A percentile compares a stretch with the other conserved stretches of the same genome.
Evolutionary conservation across 2,329 filamentous ascomycete genomes (phyloP).

Genomic region (Alternaria arborescens): DNA sequence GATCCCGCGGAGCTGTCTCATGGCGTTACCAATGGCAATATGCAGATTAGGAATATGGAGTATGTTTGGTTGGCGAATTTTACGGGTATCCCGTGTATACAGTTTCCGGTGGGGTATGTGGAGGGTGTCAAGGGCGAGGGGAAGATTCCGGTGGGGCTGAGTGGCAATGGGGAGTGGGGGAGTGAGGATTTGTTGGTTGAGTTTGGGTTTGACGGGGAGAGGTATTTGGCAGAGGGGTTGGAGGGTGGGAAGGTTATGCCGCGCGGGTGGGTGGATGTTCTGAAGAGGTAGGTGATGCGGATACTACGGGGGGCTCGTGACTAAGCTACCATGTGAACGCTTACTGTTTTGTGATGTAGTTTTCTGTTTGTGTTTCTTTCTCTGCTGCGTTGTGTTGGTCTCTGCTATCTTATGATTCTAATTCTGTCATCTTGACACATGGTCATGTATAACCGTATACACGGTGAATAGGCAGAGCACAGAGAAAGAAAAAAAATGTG

Average conservation of each 20-base stretch:
- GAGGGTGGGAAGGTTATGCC: slow-evolving; percentile 49
- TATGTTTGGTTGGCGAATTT: slow-evolving; percentile 89
- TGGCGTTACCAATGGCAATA: slow-evolving; percentile 78
- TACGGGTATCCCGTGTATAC: slow-evolving; percentile 77
- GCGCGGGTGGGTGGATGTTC: slow-evolving; percentile 52
- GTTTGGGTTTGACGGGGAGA: slow-evolving; percentile 63
- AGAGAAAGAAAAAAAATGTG: background rate
- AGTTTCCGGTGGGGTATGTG: slow-evolving; percentile 77
- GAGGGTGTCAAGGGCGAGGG: slow-evolving; percentile 63
- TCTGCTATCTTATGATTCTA: background rate
- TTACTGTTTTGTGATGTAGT: background rate
- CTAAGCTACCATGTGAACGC: background rate
- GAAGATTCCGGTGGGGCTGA: slow-evolving; percentile 62
- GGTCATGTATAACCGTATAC: background rate
- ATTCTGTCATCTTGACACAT: background rate
- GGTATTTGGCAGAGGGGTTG: slow-evolving; percentile 52
- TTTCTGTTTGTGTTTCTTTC: too few relatives aligned
- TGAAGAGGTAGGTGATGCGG: slow-evolving; percentile 23
- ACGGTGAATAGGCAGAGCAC: background rate
- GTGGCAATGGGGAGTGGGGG: slow-evolving; percentile 65
- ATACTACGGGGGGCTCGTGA: background rate
- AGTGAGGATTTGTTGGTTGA: slow-evolving; percentile 61
- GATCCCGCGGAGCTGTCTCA: slow-evolving; percentile 68
- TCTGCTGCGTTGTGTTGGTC: background rate
- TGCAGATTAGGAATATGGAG: slow-evolving; percentile 79